phyloP scores from a whole-genome alignment of 2,329 filamentous ascomycete species.

The Phoma sp. region DNA sequence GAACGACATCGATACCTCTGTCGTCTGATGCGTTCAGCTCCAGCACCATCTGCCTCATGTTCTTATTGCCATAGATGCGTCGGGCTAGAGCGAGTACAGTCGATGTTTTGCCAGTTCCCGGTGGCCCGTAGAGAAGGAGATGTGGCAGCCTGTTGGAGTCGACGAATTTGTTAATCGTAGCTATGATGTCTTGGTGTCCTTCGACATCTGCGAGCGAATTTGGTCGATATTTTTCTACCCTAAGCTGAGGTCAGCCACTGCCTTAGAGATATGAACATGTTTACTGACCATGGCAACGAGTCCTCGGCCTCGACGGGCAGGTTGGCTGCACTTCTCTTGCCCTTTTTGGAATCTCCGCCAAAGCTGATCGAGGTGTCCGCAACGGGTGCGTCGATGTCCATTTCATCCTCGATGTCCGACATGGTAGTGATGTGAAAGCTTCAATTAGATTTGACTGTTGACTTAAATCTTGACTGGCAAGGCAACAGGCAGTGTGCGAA shows the following conservation, averaged over 20 bases:
- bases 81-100: conserved; percentile 93
- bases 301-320: conserved; percentile 94
- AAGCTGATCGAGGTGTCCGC: conserved; percentile 67
- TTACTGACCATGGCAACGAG: conserved; percentile 81
- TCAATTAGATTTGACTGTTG: not conserved
- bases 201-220: conserved; percentile 89
- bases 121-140: conserved; percentile 94
- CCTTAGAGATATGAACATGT: fast-evolving
- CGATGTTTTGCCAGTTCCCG: conserved; percentile 96
- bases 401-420: conserved; percentile 68
- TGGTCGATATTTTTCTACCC: conserved; percentile 97
- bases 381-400: conserved; percentile 70
- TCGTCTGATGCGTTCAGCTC: conserved; percentile 98
- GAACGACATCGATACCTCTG: conserved; percentile 93
- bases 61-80: conserved; percentile 88
- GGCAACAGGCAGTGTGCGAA: no score
- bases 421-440: conserved; percentile 41
- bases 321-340: conserved; percentile 91
- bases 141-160: conserved; percentile 94
- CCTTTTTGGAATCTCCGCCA: conserved; percentile 79
- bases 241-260: conserved; percentile 44
- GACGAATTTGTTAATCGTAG: conserved; percentile 97
- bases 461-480: no score
- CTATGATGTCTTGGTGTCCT: conserved; percentile 94
- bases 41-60: conserved; percentile 97